phyloP scores from a whole-genome alignment of 1,139 yeast genomes.

The Lodderomyces metapsilosis region DNA sequence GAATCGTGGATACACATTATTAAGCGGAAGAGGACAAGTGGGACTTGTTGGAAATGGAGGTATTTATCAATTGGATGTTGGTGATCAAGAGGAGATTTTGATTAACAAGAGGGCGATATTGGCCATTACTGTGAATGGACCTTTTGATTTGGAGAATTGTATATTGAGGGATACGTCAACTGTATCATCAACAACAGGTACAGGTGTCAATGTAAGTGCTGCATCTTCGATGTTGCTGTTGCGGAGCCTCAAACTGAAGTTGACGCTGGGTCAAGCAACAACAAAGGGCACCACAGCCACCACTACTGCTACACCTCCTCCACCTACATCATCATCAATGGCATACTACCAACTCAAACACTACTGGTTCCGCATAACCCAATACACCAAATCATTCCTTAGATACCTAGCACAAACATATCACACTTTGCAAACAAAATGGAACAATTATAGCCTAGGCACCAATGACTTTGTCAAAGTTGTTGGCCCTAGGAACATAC shows the following conservation, averaged over 20 bases:
- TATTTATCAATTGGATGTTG: slow-evolving; percentile 48
- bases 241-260: no score
- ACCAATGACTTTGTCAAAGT: slow-evolving; percentile 45
- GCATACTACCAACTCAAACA: background rate
- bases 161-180: slow-evolving; percentile 17
- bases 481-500: slow-evolving; percentile 54
- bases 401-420: background rate
- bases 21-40: slow-evolving; percentile 59
- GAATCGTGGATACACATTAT: slow-evolving; percentile 41
- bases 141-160: slow-evolving; percentile 42
- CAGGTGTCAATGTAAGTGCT: background rate
- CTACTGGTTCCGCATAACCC: background rate
- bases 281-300: background rate
- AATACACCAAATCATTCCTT: background rate
- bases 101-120: slow-evolving; percentile 48
- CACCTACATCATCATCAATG: background rate
- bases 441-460: slow-evolving; percentile 25
- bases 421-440: background rate
- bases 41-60: slow-evolving; percentile 59
- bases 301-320: background rate
- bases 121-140: slow-evolving; percentile 53
- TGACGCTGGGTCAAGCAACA: background rate
- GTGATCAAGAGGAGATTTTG: slow-evolving; percentile 47
- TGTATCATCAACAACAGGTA: background rate
- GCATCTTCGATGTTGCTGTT: background rate